Conservation (phyloP, 805 yeast species). For the Teunomyces tritomae region DNA sequence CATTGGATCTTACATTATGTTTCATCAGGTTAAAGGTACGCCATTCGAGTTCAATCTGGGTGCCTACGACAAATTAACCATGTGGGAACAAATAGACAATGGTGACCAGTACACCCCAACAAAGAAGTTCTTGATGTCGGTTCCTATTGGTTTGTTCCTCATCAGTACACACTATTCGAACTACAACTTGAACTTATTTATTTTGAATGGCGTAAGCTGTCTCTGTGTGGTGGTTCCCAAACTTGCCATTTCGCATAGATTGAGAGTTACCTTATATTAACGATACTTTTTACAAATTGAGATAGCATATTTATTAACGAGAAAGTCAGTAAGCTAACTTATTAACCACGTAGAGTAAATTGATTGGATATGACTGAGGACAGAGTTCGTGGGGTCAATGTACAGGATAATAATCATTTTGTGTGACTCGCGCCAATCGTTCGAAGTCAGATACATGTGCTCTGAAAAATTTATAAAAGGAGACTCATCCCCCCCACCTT, state of each 20-base stretch:
- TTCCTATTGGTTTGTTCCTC: conserved; percentile 86
- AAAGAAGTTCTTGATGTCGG: conserved; percentile 85
- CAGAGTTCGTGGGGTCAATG: background rate
- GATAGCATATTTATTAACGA: conserved; percentile 3
- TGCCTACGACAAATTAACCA: conserved; percentile 90
- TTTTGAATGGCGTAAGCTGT: conserved; percentile 77
- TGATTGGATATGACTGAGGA: background rate
- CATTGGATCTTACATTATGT: conserved; percentile 91
- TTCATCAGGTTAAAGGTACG: conserved; percentile 93
- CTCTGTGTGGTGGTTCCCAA: conserved; percentile 88
- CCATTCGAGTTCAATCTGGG: conserved; percentile 97
- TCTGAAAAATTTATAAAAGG: conserved; percentile 1
- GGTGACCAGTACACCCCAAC: conserved; percentile 98
- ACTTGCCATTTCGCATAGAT: conserved; percentile 76
- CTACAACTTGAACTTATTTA: conserved; percentile 75
- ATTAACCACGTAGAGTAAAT: background rate
- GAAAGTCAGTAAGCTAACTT: background rate
- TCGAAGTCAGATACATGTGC: conserved; percentile 4
- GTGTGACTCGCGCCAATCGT: conserved; percentile 4
- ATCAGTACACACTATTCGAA: conserved; percentile 87
- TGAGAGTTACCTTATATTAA: conserved; percentile 57
- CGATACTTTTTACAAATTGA: background rate
- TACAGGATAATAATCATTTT: conserved; percentile 1
- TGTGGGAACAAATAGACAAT: conserved; percentile 98
- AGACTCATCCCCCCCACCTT: conserved; percentile 3